Evolutionary conservation across 2,329 filamentous ascomycete species (phyloP), one percentile per base, ranked within the genome.

Genomic region (Xylariomycetidae sp.): DNA sequence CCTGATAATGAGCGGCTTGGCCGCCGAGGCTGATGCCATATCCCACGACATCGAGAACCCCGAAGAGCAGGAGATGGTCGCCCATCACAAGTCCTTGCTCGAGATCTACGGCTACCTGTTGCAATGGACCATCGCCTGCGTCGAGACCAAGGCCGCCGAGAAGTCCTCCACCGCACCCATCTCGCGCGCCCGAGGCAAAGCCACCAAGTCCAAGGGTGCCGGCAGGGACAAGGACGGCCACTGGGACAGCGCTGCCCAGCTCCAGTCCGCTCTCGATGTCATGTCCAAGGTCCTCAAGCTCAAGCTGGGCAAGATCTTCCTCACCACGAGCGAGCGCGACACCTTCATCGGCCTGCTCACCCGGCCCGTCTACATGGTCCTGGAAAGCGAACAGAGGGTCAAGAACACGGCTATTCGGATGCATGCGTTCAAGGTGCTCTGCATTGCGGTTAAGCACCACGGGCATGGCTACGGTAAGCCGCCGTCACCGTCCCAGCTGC

Each of bases 211-310:
- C 40, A 95, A 90, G 61, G 65, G 76, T n/a, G 78, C 74, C 10
- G 64, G 55, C n/a, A 54, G 52, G 32, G 56, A 63, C 47, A 89
- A 85, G 54, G 85, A 93, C 43, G 80, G 77, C 31, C 74, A 64
- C 34, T 96, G 90, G 89, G 92, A 98, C 61, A 90, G 89, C 38
- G 82, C 86, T 3, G 67, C 77, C 2, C 92, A 98, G 59, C 70
- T 98, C 17, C 87, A 95, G 59, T 79, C 77, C 9, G 88, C 90
- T 1, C 74, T 98, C 41, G 89, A 95, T 51, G 80, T 82, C 19
- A 96, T 98, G 87, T 90, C 86, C 66, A 95, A 94, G 59, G 88
- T 95, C 30, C 71, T 98, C 60, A 93, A 88, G 60, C 66, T 95
- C 54, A 95, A 95, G 64, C 70, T 98, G 31, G 78, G 83, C 48